A percentile compares a stretch with the other conserved stretches of the same genome.
These are phyloP conservation scores for Dactylellina cionopaga DNA, from an alignment of 2,329 filamentous ascomycete genomes.

Conservation along the genomic window DNA sequence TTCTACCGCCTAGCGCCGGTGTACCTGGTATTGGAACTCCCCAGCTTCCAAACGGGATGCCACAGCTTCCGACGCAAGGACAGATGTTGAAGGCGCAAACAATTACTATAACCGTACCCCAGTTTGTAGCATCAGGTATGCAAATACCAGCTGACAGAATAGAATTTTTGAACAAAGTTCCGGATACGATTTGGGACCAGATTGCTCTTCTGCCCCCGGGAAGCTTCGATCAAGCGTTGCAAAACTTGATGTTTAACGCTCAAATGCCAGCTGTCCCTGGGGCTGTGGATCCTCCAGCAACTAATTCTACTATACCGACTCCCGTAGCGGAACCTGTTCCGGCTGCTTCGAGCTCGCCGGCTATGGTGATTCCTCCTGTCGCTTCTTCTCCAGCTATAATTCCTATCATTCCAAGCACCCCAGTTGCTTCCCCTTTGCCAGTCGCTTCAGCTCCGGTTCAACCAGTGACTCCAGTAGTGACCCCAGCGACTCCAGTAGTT, in stretches of 20 bases:
- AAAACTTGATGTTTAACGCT: constrained; percentile 16
- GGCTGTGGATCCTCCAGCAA: neutral
- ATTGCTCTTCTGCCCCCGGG: constrained; percentile 9
- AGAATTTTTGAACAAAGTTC: constrained; percentile 17
- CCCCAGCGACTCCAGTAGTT: neutral
- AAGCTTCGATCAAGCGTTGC: constrained; percentile 5
- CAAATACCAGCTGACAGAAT: neutral
- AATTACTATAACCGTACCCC: neutral
- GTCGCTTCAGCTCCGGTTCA: neutral
- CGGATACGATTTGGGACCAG: constrained; percentile 29
- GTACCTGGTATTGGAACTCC: too few species aligned
- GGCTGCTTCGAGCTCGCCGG: neutral
- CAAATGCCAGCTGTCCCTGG: neutral
- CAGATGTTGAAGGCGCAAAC: too few species aligned
- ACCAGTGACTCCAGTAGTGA: neutral
- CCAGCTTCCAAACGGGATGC: too few species aligned
- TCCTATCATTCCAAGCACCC: neutral
- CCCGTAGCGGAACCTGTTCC: neutral
- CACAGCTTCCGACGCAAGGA: too few species aligned
- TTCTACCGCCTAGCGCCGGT: too few species aligned
- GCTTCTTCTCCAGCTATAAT: neutral
- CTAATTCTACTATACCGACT: neutral
- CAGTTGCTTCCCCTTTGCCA: neutral
- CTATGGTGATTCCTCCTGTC: neutral
- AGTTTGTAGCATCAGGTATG: neutral